A percentile compares a stretch with the other conserved stretches of the same genome.
phyloP scores from a whole-genome alignment of 2,329 filamentous ascomycete species.

The Peltaster fructicola region DNA sequence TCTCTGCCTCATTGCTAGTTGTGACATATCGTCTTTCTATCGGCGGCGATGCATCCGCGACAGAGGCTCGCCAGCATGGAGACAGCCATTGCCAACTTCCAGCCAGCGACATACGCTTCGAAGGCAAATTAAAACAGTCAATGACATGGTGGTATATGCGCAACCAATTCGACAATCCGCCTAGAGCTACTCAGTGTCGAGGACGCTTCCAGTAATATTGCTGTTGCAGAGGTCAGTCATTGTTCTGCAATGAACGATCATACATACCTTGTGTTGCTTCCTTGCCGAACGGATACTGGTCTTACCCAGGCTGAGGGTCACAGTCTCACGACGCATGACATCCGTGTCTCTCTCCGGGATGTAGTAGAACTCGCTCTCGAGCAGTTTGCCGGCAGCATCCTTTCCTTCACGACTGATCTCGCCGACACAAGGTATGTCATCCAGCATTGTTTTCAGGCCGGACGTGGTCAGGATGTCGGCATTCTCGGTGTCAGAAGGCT shows the following conservation, averaged over 20 bases:
- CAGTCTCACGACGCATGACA: slow-evolving; percentile 57
- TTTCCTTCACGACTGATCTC: slow-evolving; percentile 83
- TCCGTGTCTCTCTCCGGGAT: slow-evolving; percentile 74
- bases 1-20: no score
- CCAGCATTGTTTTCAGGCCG: slow-evolving; percentile 54
- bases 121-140: no score
- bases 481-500: slow-evolving; percentile 13
- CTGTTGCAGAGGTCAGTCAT: slow-evolving; percentile 23
- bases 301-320: slow-evolving; percentile 72
- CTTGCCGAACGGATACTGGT: slow-evolving; percentile 76
- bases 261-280: slow-evolving; percentile 87
- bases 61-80: no score
- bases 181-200: slow-evolving; percentile 20
- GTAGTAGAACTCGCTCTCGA: slow-evolving; percentile 97
- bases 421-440: slow-evolving; percentile 61
- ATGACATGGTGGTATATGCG: no score
- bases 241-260: slow-evolving; percentile 1
- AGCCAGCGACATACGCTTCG: no score
- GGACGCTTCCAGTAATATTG: slow-evolving; percentile 59
- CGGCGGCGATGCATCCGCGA: no score
- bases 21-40: no score
- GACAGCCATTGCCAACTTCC: no score
- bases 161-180: no score
- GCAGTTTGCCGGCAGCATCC: slow-evolving; percentile 78
- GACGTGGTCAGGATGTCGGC: slow-evolving; percentile 33